Evolutionary conservation across 1,139 yeast species (phyloP), one percentile per base, ranked within the genome.

Genomic region (Diutina rugosa): DNA sequence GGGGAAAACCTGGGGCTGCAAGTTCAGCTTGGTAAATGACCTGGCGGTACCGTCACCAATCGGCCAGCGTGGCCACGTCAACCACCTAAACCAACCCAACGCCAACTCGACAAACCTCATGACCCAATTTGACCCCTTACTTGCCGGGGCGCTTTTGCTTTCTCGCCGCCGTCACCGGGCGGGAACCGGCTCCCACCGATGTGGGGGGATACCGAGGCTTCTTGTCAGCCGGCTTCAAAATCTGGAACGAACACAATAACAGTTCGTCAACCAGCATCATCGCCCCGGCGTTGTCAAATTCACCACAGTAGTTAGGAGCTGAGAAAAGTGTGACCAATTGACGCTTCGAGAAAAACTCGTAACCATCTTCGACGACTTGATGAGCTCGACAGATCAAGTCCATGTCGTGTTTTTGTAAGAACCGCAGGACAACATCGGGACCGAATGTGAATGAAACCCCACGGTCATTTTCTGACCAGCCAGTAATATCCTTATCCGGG

Each of bases 361-460:
- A 52, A 61, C 99, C 99, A 72, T 93, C 99, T 74, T 93, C 98
- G 61, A 93, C 98, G 60, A 93, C 98, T 76, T 91, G 97, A 77
- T 93, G 99, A 54, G 98, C 98, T 69, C 99, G 82, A 76, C 98
- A 91, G 67, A 93, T 90, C 67, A 93, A 82, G 71, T 93, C 98
- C 91, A 93, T 87, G 69, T 90, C 98, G 71, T 90, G 97, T 68
- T 90, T 91, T 70, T 90, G 97, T 69, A 91, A 76, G 70, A 91
- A 91, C 70, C 97, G 79, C 60, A 95, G 87, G 58, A 91, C 97
- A 57, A 90, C 97, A 69, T 90, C 98, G 12, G 97, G 97, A 16
- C 98, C 98, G 74, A 93, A 93, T 21, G 97, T 90, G 72, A 90
- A 93, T 14, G 97, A 90, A 58, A 93, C 97, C 67, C 98, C 98